Evolutionary conservation across 2,329 filamentous ascomycete species (phyloP).

Genomic region (Thelonectria blattea): DNA sequence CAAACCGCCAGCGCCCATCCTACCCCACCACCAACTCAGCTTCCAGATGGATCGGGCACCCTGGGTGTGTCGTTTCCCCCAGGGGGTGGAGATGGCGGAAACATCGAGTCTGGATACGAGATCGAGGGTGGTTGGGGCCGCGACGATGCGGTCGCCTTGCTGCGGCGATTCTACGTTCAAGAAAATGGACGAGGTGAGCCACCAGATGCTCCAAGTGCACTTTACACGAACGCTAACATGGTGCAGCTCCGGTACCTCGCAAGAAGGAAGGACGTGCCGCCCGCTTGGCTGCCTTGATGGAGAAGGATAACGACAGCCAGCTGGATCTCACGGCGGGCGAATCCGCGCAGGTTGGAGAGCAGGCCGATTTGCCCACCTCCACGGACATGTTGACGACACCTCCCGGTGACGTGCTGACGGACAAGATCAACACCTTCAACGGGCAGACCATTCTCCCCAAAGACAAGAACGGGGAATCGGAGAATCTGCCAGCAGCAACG

Average conservation of each 20-base stretch:
- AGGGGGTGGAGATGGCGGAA: slow-evolving; percentile 62
- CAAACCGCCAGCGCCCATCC: slow-evolving; percentile 50
- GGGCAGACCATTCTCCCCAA: neutral
- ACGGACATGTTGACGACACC: slow-evolving; percentile 13
- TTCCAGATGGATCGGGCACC: slow-evolving; percentile 45
- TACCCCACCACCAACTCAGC: slow-evolving; percentile 44
- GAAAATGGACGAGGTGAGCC: slow-evolving; percentile 87
- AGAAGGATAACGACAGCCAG: slow-evolving; percentile 43
- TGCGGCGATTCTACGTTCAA: slow-evolving; percentile 95
- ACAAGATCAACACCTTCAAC: slow-evolving; percentile 9
- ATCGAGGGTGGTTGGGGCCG: slow-evolving; percentile 87
- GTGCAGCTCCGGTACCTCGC: slow-evolving; percentile 55
- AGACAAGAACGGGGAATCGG: neutral
- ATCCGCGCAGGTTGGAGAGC: slow-evolving; percentile 14
- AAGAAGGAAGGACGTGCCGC: slow-evolving; percentile 64
- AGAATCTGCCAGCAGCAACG: neutral
- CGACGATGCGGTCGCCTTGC: slow-evolving; percentile 89
- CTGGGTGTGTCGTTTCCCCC: slow-evolving; percentile 46
- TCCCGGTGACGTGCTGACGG: slow-evolving; percentile 21
- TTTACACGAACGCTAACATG: slow-evolving; percentile 7
- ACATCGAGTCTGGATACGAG: slow-evolving; percentile 79
- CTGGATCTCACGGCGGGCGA: slow-evolving; percentile 9
- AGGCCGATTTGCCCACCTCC: slow-evolving; percentile 20
- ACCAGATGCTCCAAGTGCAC: neutral
- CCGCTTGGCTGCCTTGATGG: slow-evolving; percentile 58